A percentile compares a stretch with the other conserved stretches of the same genome.
phyloP scores from a whole-genome alignment of 2,329 filamentous ascomycete species.

The Fusarium compactum region DNA sequence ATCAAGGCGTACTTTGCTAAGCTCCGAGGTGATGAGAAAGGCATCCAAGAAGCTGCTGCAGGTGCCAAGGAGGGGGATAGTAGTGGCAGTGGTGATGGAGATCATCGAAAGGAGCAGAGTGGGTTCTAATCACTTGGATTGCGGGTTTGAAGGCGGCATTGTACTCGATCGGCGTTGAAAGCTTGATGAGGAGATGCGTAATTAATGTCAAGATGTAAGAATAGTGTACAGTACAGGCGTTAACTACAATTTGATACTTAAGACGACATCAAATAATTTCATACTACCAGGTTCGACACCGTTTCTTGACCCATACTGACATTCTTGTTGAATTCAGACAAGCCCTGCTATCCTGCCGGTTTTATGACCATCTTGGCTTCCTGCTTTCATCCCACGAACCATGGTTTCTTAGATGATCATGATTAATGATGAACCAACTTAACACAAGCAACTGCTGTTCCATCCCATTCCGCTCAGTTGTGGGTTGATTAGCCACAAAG shows the following conservation, averaged over 20 bases:
- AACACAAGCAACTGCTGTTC: neutral
- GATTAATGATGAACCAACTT: neutral
- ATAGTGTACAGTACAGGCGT: constrained; percentile 24
- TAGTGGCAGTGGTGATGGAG: constrained; percentile 42
- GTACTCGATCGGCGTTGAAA: neutral
- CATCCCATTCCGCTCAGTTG: neutral
- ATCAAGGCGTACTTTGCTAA: constrained; percentile 98
- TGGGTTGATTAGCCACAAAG: neutral
- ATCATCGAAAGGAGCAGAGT: constrained; percentile 63
- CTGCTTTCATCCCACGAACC: neutral
- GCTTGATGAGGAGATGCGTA: neutral
- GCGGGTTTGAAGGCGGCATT: neutral
- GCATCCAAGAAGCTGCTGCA: constrained; percentile 71
- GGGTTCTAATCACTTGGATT: constrained; percentile 57
- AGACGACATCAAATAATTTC: neutral
- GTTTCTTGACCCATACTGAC: neutral
- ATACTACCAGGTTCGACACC: neutral
- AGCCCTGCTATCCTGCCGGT: neutral
- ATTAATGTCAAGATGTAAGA: constrained; percentile 16
- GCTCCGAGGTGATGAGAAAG: constrained; percentile 86
- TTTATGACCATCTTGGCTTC: neutral
- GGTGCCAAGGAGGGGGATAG: constrained; percentile 49
- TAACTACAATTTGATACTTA: constrained; percentile 6
- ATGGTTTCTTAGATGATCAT: neutral
- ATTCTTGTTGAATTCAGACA: neutral